Percentiles rank a stretch among this genome's conserved stretches.
Conservation (phyloP, 2,329 filamentous ascomycete species). For the Botrytis galanthina region DNA sequence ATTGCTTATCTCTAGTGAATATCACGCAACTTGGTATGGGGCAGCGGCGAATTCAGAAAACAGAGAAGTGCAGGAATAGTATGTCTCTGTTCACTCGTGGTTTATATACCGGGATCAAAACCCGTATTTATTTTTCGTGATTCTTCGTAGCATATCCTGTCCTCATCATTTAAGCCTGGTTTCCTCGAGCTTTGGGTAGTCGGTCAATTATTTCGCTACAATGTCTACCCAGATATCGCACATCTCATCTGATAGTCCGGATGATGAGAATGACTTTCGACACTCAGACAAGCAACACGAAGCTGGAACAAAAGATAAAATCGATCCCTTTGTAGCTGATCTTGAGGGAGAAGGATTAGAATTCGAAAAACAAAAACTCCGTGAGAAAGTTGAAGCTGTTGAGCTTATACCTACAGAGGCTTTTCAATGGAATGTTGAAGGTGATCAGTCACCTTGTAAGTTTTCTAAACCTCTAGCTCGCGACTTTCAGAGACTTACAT, state of each 20-base stretch:
- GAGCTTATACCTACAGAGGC: conserved; percentile 8
- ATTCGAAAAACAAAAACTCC: not conserved
- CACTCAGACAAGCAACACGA: too few species aligned
- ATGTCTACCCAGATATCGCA: not conserved
- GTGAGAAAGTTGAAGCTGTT: not conserved
- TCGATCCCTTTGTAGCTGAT: not conserved
- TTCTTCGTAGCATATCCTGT: not conserved
- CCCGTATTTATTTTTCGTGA: not conserved
- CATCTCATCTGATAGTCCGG: not conserved
- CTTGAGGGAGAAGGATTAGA: conserved; percentile 1
- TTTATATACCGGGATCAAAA: not conserved
- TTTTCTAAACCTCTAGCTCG: not conserved
- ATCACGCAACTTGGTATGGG: conserved; percentile 3
- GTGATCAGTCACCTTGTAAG: conserved; percentile 7
- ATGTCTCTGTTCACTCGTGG: not conserved
- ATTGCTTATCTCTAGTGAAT: not conserved
- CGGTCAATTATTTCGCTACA: not conserved
- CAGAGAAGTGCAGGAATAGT: not conserved
- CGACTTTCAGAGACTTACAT: not conserved
- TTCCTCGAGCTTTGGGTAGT: not conserved
- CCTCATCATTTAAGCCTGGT: not conserved
- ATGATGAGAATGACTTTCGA: not conserved
- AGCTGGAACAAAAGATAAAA: not conserved
- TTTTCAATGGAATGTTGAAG: conserved; percentile 4
- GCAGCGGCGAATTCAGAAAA: not conserved